Percentiles rank a stretch among this genome's conserved stretches.
phyloP scores from a whole-genome alignment of 108 stramenopile genomes.

The Asterionellopsis glacialis region DNA sequence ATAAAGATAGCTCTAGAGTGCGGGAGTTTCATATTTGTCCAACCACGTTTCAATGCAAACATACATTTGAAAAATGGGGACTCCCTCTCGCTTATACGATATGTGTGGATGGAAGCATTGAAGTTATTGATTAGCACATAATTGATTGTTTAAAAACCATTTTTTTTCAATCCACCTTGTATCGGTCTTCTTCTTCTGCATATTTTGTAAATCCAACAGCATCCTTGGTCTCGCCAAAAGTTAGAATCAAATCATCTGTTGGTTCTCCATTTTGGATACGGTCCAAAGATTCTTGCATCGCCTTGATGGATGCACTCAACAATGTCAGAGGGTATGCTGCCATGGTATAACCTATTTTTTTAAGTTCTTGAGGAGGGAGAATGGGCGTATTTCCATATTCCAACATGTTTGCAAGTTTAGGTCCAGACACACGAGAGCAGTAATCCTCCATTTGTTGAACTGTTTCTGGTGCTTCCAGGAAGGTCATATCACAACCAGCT shows the following conservation, averaged over 20 bases:
- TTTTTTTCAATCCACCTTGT: slow-evolving; percentile 19
- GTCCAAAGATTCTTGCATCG: slow-evolving; percentile 80
- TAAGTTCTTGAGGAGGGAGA: slow-evolving; percentile 75
- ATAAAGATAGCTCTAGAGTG: no score
- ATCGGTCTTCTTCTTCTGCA: slow-evolving; percentile 69
- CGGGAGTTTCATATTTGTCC: no score
- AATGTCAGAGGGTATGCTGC: slow-evolving; percentile 95
- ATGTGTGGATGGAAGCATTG: no score
- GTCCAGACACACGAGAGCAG: slow-evolving; percentile 82
- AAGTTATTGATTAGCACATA: no score
- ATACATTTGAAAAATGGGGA: no score
- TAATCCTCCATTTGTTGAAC: slow-evolving; percentile 88
- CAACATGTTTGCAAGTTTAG: slow-evolving; percentile 96
- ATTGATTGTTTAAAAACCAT: no score
- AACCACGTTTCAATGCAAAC: no score
- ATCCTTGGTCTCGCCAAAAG: slow-evolving; percentile 79
- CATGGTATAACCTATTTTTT: slow-evolving; percentile 93
- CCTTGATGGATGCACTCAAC: slow-evolving; percentile 88
- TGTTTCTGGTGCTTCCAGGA: slow-evolving; percentile 85
- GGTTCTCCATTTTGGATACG: slow-evolving; percentile 74
- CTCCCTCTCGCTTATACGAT: no score
- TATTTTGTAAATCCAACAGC: slow-evolving; percentile 84
- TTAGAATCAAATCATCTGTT: slow-evolving; percentile 81
- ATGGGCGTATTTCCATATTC: slow-evolving; percentile 91
- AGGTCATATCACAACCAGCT: slow-evolving; percentile 92